phyloP scores from a whole-genome alignment of 306 rosid genomes.

The Ochetophila trinervis region DNA sequence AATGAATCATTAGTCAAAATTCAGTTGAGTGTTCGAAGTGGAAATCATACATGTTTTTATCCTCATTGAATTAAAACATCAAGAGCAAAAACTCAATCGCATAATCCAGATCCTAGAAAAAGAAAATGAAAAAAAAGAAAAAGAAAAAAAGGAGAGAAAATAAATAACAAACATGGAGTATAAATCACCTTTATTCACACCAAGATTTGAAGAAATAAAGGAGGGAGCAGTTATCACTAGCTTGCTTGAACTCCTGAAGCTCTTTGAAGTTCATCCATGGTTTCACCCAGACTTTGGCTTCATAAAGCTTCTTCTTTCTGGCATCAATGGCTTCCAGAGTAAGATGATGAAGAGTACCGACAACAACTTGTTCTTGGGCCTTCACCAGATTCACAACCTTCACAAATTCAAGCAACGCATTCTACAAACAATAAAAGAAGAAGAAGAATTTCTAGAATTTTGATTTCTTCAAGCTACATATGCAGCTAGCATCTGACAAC shows the following conservation, averaged over 20 bases:
- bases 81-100: not conserved
- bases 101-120: no score
- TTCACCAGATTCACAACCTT: constrained; percentile 76
- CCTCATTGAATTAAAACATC: not conserved
- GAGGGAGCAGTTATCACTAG: constrained; percentile 41
- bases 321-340: constrained; percentile 68
- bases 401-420: constrained; percentile 60
- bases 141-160: not conserved
- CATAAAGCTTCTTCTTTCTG: constrained; percentile 69
- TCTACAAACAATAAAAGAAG: constrained; percentile 21
- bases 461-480: no score
- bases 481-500: no score
- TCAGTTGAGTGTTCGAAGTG: no score
- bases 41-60: no score
- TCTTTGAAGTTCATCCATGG: constrained; percentile 82
- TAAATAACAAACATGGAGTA: not conserved
- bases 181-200: constrained; percentile 51
- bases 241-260: constrained; percentile 72
- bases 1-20: no score
- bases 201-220: constrained; percentile 64
- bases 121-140: no score
- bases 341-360: constrained; percentile 73
- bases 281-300: constrained; percentile 91
- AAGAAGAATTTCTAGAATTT: no score
- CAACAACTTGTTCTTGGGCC: constrained; percentile 78